Evolutionary conservation across 2,329 filamentous ascomycete genomes (phyloP).

Genomic region (Neofusicoccum ribis): DNA sequence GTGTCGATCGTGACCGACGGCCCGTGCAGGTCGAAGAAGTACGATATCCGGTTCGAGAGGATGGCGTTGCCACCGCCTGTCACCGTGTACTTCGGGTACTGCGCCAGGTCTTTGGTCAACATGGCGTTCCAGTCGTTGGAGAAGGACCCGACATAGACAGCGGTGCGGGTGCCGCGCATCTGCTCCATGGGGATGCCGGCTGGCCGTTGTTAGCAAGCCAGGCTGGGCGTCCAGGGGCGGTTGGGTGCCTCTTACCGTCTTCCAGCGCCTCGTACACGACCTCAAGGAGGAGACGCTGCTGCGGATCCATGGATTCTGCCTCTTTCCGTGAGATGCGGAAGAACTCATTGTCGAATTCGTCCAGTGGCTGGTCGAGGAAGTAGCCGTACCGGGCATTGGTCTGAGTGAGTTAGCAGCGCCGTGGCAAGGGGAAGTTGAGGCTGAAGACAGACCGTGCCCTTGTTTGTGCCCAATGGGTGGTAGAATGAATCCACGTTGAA

Average conservation of each 20-base stretch:
- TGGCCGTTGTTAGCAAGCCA: background rate
- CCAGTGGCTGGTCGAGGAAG: constrained; percentile 20
- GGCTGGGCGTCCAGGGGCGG: background rate
- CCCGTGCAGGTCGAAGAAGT: constrained; percentile 33
- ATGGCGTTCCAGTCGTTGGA: constrained; percentile 26
- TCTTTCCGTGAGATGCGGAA: constrained; percentile 23
- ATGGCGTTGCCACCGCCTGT: constrained; percentile 29
- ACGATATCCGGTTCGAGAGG: constrained; percentile 32
- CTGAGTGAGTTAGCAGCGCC: background rate
- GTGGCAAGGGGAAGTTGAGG: background rate
- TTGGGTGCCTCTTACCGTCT: constrained; percentile 18
- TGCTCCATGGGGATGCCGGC: constrained; percentile 21
- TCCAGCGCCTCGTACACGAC: constrained; percentile 23
- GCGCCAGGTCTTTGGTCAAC: background rate
- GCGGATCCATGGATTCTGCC: constrained; percentile 23
- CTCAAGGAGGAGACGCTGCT: constrained; percentile 24
- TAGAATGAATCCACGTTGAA: constrained; percentile 33
- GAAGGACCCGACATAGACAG: constrained; percentile 28
- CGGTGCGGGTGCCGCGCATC: constrained; percentile 24
- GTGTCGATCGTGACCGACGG: constrained; percentile 35
- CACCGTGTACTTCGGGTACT: background rate
- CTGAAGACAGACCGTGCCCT: constrained; percentile 27
- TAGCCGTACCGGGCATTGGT: constrained; percentile 18
- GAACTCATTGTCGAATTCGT: constrained; percentile 24
- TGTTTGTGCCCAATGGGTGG: constrained; percentile 21